Percentiles rank a stretch among this genome's conserved stretches.
Evolutionary conservation across 306 rosid genomes (phyloP).

Genomic region (Quercus berberidifolia): DNA sequence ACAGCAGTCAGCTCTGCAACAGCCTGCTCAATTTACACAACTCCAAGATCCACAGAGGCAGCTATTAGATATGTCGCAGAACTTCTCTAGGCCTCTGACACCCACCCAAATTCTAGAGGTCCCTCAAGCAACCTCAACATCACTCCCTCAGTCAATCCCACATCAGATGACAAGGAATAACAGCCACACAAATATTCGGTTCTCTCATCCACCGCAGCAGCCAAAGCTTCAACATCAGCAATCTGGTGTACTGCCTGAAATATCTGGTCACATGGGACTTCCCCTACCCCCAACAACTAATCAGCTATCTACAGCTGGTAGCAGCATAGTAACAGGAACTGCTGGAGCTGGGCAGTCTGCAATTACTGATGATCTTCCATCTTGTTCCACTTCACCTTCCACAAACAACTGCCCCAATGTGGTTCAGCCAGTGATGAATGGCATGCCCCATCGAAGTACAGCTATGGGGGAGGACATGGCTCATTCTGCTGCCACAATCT

Average conservation of each 20-base stretch:
- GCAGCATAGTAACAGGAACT: constrained; percentile 47
- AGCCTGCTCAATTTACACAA: constrained; percentile 59
- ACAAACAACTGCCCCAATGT: constrained; percentile 63
- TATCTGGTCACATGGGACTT: constrained; percentile 48
- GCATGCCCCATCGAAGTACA: constrained; percentile 43
- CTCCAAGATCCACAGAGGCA: constrained; percentile 80
- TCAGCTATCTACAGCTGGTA: constrained; percentile 49
- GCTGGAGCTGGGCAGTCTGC: constrained; percentile 71
- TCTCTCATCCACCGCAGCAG: constrained; percentile 55
- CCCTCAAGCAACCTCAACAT: constrained; percentile 42
- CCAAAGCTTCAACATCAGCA: constrained; percentile 71
- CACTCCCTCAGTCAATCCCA: constrained; percentile 39
- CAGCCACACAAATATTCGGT: constrained; percentile 40
- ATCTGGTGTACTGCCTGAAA: constrained; percentile 45
- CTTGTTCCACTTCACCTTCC: constrained; percentile 95
- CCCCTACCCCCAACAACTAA: constrained; percentile 37
- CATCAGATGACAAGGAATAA: constrained; percentile 52
- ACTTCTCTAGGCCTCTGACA: constrained; percentile 45
- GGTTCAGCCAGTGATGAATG: constrained; percentile 49
- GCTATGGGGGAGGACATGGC: constrained; percentile 64
- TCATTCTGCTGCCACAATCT: constrained; percentile 65
- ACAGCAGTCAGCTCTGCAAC: constrained; percentile 64
- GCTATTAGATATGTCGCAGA: constrained; percentile 53
- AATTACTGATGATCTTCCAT: constrained; percentile 79
- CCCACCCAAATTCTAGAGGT: constrained; percentile 56